These are phyloP conservation scores for Ogataea saltuana DNA, from an alignment of 805 yeast genomes.

Conservation along the genomic window DNA sequence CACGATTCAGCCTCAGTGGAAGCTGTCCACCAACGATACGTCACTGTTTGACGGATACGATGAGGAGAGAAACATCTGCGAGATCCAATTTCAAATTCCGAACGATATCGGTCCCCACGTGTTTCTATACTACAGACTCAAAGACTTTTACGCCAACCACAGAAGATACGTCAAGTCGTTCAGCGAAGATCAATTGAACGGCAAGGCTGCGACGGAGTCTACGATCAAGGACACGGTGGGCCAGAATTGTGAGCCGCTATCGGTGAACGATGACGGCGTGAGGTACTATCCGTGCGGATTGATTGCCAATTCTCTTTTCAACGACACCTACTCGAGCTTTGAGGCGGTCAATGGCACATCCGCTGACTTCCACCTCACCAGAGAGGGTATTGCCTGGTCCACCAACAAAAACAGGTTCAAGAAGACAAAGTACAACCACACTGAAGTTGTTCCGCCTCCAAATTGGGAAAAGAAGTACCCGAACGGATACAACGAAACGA, in stretches of 20 bases:
- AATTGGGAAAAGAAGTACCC: constrained; percentile 75
- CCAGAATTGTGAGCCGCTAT: constrained; percentile 68
- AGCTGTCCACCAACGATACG: constrained; percentile 43
- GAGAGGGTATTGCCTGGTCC: constrained; percentile 69
- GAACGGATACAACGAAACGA: constrained; percentile 67
- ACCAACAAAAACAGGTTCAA: constrained; percentile 64
- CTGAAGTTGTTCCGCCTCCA: constrained; percentile 78
- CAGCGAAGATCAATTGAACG: constrained; percentile 79
- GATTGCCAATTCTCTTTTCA: constrained; percentile 77
- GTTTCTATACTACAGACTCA: constrained; percentile 76
- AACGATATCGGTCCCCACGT: constrained; percentile 70
- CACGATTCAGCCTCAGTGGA: constrained; percentile 65
- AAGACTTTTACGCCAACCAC: constrained; percentile 91
- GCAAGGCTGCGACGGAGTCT: constrained; percentile 57
- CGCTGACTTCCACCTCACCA: constrained; percentile 45
- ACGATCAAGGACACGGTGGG: constrained; percentile 54
- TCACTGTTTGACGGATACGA: constrained; percentile 43
- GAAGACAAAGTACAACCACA: constrained; percentile 58
- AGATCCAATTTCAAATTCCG: constrained; percentile 74
- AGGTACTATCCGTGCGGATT: constrained; percentile 79
- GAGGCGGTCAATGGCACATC: constrained; percentile 44
- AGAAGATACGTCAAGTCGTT: constrained; percentile 88
- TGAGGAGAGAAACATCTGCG: constrained; percentile 56
- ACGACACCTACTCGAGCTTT: constrained; percentile 66
- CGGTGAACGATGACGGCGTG: constrained; percentile 46